Evolutionary conservation across 106 monocot genomes (phyloP).

Genomic region (Hemerocallis citrina): DNA sequence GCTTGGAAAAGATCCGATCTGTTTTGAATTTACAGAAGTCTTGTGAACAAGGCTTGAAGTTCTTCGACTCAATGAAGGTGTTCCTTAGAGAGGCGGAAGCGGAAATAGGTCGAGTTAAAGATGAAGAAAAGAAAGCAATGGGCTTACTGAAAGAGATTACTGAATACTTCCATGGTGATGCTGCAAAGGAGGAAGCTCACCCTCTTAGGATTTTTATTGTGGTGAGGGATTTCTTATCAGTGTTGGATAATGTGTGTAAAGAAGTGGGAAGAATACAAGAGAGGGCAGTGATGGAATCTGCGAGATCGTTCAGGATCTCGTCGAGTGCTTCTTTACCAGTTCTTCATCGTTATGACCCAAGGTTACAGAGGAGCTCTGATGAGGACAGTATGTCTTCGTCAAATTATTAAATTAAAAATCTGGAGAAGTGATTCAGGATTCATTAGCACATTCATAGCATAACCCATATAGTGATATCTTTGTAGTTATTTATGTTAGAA

Average conservation of each 20-base stretch:
- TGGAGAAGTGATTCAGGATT: background rate
- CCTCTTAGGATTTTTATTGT: constrained; percentile 80
- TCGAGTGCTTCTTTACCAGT: constrained; percentile 44
- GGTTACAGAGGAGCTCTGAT: constrained; percentile 25
- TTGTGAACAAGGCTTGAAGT: constrained; percentile 33
- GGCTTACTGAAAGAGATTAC: constrained; percentile 48
- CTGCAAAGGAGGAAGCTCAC: constrained; percentile 64
- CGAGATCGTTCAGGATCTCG: constrained; percentile 54
- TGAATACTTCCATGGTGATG: constrained; percentile 82
- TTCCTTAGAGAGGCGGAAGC: constrained; percentile 45
- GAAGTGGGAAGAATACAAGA: constrained; percentile 56
- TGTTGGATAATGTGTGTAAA: constrained; percentile 68
- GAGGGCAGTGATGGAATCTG: constrained; percentile 49
- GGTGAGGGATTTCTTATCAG: constrained; percentile 68
- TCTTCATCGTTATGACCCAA: constrained; percentile 22
- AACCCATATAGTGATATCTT: background rate
- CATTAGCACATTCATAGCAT: background rate
- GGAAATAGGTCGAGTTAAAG: constrained; percentile 48
- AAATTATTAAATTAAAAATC: background rate
- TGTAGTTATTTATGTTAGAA: background rate
- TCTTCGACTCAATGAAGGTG: constrained; percentile 52
- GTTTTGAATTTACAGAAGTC: constrained; percentile 41
- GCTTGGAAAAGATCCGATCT: constrained; percentile 47
- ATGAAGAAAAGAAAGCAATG: constrained; percentile 33
- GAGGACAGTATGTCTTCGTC: constrained; percentile 52